Evolutionary conservation across 2,329 filamentous ascomycete species (phyloP).

Genomic region (Teratosphaeria destructans): DNA sequence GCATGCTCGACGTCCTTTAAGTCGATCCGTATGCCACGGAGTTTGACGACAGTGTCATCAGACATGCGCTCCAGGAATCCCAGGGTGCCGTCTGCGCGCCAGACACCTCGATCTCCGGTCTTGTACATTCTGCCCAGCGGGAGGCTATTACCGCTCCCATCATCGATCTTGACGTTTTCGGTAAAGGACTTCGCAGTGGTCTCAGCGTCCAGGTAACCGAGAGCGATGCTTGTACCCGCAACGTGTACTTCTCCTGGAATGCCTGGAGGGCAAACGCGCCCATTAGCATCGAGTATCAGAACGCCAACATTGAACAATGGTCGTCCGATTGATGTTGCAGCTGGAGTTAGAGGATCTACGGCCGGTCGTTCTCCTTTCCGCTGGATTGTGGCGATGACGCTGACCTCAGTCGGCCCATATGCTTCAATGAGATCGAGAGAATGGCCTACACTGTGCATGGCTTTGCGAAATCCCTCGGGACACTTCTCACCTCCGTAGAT

Average conservation of each 20-base stretch:
- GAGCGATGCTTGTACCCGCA: background rate
- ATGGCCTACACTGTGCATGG: background rate
- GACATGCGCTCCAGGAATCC: background rate
- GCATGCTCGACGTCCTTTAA: background rate
- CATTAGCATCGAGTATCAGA: background rate
- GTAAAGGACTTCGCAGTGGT: background rate
- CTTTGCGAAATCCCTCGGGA: background rate
- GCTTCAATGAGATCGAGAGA: background rate
- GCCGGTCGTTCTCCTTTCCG: background rate
- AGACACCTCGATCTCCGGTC: background rate
- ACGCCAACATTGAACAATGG: background rate
- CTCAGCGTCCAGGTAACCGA: background rate
- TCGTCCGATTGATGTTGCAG: background rate
- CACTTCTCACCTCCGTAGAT: background rate
- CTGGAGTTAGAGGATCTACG: background rate
- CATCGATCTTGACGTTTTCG: background rate
- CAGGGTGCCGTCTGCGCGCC: background rate
- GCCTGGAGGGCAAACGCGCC: background rate
- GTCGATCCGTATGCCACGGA: background rate
- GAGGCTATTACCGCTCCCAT: background rate
- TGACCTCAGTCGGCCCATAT: background rate
- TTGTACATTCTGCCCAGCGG: background rate
- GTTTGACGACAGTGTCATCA: background rate
- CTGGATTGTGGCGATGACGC: background rate
- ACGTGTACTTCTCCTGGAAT: background rate